phyloP scores from a whole-genome alignment of 352 stramenopile genomes.

The Phytophthora agathidicida region DNA sequence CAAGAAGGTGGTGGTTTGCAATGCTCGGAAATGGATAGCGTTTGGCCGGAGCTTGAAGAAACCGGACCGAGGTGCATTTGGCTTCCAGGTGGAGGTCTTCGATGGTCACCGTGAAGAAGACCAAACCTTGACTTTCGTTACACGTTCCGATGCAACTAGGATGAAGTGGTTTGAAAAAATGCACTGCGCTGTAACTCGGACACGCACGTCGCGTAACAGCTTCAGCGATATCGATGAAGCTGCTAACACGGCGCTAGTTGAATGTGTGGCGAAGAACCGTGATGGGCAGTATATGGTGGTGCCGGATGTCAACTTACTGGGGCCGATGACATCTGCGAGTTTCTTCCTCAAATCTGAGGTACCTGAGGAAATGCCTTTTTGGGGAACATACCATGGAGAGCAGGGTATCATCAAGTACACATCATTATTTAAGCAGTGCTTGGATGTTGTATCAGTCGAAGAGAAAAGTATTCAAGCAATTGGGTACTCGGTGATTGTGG shows the following conservation, averaged over 20 bases:
- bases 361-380: constrained; percentile 81
- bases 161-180: constrained; percentile 71
- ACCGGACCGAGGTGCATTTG: constrained; percentile 64
- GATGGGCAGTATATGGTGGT: constrained; percentile 52
- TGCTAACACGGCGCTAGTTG: constrained; percentile 61
- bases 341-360: constrained; percentile 85
- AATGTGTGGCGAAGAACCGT: constrained; percentile 65
- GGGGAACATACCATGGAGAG: constrained; percentile 71
- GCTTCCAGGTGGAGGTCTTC: constrained; percentile 82
- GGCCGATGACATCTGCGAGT: constrained; percentile 57
- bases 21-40: constrained; percentile 77
- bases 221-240: constrained; percentile 70
- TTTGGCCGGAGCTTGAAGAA: constrained; percentile 79
- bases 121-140: constrained; percentile 79
- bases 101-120: constrained; percentile 76
- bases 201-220: constrained; percentile 52
- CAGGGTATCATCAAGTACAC: constrained; percentile 74
- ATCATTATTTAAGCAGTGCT: constrained; percentile 68
- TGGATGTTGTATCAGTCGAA: constrained; percentile 61
- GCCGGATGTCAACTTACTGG: constrained; percentile 64
- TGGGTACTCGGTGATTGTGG: constrained; percentile 78
- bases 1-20: constrained; percentile 75
- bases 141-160: constrained; percentile 54
- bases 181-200: constrained; percentile 49
- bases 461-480: constrained; percentile 74